Evolutionary conservation across 495 filamentous ascomycete species (phyloP).

Genomic region (Neurospora intermedia): DNA sequence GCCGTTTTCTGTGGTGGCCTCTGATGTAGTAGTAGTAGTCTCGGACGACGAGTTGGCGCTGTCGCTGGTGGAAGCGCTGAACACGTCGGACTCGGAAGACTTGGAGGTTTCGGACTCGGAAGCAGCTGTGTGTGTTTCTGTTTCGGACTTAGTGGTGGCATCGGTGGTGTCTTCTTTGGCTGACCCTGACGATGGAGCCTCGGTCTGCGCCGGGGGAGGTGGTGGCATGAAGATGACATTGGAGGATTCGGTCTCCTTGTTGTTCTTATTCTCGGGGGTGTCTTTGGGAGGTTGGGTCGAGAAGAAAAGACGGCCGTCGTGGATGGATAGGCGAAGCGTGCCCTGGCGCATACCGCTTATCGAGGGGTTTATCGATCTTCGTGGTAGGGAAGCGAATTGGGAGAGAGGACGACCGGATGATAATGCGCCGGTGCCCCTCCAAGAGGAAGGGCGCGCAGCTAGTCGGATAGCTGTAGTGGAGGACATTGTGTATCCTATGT

Average conservation of each 20-base stretch:
- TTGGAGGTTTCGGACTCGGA: neutral
- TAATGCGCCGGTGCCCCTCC: conserved; percentile 2
- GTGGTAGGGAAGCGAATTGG: neutral
- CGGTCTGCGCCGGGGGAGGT: neutral
- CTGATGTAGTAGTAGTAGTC: neutral
- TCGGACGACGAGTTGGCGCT: neutral
- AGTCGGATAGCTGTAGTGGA: conserved; percentile 17
- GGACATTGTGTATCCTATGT: conserved; percentile 12
- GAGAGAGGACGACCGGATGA: neutral
- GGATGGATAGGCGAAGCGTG: neutral
- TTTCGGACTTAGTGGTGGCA: neutral
- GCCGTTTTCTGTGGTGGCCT: neutral
- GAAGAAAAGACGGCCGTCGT: conserved; percentile 6
- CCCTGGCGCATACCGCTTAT: neutral
- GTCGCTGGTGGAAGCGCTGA: neutral
- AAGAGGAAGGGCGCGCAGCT: conserved; percentile 15
- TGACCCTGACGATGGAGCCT: neutral
- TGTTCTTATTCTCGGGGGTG: conserved; percentile 5
- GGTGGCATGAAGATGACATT: neutral
- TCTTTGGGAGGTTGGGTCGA: conserved; percentile 12
- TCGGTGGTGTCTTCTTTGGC: neutral
- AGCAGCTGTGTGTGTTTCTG: neutral
- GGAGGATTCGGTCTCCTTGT: neutral
- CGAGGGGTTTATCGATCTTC: neutral
- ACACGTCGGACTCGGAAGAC: neutral